Conservation (phyloP, 164 flowering plant species). For the Berberis thunbergii region DNA sequence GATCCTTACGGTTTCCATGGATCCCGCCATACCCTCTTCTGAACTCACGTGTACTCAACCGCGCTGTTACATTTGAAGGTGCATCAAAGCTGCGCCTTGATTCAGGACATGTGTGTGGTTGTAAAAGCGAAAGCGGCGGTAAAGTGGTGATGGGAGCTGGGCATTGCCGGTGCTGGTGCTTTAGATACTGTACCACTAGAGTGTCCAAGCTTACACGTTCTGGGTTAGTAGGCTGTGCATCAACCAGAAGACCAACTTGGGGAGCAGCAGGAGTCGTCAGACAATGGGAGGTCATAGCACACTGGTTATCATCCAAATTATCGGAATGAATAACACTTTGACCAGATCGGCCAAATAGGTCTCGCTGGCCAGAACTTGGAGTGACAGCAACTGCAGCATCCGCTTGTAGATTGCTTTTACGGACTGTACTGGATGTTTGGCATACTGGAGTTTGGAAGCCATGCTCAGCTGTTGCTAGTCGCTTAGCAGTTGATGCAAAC, state of each 20-base stretch:
- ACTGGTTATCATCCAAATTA: slow-evolving; percentile 38
- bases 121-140: neutral
- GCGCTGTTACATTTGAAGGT: slow-evolving; percentile 37
- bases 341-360: slow-evolving; percentile 24
- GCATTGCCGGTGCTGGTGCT: slow-evolving; percentile 43
- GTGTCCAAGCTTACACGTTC: slow-evolving; percentile 83
- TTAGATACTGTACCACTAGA: slow-evolving; percentile 83
- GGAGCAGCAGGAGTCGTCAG: slow-evolving; percentile 23
- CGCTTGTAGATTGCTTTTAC: slow-evolving; percentile 28
- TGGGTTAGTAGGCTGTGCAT: slow-evolving; percentile 36
- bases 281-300: slow-evolving; percentile 17
- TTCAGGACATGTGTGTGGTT: neutral
- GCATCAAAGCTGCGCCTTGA: neutral
- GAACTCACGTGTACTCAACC: slow-evolving; percentile 73
- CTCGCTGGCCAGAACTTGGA: slow-evolving; percentile 38
- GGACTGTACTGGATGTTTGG: slow-evolving; percentile 37
- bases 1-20: slow-evolving; percentile 70
- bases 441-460: slow-evolving; percentile 47
- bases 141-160: neutral
- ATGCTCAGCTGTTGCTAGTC: slow-evolving; percentile 44
- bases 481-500: slow-evolving; percentile 41
- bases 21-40: slow-evolving; percentile 61
- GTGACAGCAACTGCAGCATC: slow-evolving; percentile 43
- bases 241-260: slow-evolving; percentile 39
- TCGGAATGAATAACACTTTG: slow-evolving; percentile 24